phyloP scores from a whole-genome alignment of 129 eudicot genomes.

The Glebionis coronaria region DNA sequence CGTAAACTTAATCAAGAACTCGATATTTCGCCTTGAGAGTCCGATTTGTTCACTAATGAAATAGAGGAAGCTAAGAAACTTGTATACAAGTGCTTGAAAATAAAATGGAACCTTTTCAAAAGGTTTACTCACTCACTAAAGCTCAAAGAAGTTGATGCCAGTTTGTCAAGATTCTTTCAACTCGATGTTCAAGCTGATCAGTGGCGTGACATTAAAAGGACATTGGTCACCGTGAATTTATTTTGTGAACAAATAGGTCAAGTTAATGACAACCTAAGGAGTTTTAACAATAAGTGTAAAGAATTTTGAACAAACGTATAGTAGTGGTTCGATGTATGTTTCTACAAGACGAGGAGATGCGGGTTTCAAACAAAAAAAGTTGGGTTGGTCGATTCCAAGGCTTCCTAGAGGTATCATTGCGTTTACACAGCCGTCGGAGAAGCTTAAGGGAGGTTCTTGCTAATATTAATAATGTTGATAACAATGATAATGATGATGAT shows the following conservation, averaged over 20 bases:
- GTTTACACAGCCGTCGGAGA: constrained; percentile 10
- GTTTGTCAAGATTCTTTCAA: constrained; percentile 23
- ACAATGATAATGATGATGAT: not conserved
- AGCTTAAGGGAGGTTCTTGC: constrained; percentile 19
- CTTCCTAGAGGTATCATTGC: constrained; percentile 20
- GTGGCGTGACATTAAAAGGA: constrained; percentile 15
- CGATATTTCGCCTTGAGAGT: not conserved
- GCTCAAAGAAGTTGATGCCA: constrained; percentile 11
- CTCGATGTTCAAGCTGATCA: constrained; percentile 25
- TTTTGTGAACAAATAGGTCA: not conserved
- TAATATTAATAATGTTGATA: not conserved
- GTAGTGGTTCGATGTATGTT: not conserved
- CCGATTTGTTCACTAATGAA: constrained; percentile 5
- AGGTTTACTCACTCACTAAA: constrained; percentile 19
- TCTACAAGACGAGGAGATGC: not conserved
- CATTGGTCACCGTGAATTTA: not conserved
- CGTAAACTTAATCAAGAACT: not conserved
- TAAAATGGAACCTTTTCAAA: constrained; percentile 17
- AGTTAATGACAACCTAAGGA: too few species aligned
- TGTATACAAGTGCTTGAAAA: constrained; percentile 18
- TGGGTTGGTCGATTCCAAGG: constrained; percentile 22
- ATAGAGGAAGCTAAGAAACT: constrained; percentile 18
- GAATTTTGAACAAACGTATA: not conserved
- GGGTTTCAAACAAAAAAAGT: not conserved
- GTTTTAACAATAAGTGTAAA: too few species aligned